Conservation (phyloP, 179 eudicot genomes). For the Nepenthes alata region DNA sequence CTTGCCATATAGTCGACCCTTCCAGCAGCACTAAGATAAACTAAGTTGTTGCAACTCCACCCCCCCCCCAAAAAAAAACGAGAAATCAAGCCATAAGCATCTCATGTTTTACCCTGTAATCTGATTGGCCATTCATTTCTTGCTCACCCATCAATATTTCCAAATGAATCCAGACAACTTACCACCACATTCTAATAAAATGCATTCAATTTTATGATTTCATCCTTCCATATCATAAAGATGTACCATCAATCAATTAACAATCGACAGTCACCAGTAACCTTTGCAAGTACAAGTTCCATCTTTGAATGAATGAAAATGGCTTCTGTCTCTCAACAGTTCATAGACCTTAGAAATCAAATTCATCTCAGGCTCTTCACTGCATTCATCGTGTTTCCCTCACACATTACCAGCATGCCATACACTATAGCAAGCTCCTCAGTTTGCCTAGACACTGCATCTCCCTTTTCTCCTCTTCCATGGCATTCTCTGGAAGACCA, state of each 20-base stretch:
- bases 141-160: too few species aligned
- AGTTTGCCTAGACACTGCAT: slow-evolving; percentile 6
- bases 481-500: slow-evolving; percentile 38
- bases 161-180: too few species aligned
- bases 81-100: too few species aligned
- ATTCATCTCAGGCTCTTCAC: slow-evolving; percentile 31
- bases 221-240: too few species aligned
- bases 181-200: too few species aligned
- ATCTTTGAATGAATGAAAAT: slow-evolving; percentile 42
- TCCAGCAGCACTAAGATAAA: too few species aligned
- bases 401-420: slow-evolving; percentile 2
- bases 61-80: too few species aligned
- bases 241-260: background rate
- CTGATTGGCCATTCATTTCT: too few species aligned
- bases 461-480: slow-evolving; percentile 15
- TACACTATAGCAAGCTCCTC: slow-evolving; percentile 12
- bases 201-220: too few species aligned
- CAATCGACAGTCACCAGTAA: slow-evolving; percentile 33
- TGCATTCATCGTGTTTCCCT: slow-evolving; percentile 2
- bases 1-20: too few species aligned
- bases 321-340: slow-evolving; percentile 52
- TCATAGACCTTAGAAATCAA: slow-evolving; percentile 42
- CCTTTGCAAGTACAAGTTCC: slow-evolving; percentile 53
- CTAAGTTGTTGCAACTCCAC: too few species aligned
- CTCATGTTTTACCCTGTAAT: too few species aligned